phyloP scores from a whole-genome alignment of 2,329 filamentous ascomycete genomes.

The Ceratocystis ficicola region DNA sequence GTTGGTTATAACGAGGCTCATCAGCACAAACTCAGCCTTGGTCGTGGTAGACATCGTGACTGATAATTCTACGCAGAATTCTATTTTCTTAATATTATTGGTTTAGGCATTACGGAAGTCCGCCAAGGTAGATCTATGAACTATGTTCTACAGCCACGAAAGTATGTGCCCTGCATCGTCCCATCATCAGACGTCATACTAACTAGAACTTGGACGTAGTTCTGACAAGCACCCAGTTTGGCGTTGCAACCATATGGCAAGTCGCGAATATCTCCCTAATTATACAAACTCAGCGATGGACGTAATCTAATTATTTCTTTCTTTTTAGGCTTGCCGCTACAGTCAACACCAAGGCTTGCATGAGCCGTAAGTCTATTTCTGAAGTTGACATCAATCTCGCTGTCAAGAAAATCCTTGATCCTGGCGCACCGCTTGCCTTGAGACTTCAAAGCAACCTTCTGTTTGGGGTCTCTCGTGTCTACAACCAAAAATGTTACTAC shows the following conservation, averaged over 20 bases:
- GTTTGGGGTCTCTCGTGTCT: constrained; percentile 75
- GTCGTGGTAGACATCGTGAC: neutral
- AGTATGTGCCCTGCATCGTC: constrained; percentile 43
- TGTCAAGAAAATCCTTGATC: constrained; percentile 76
- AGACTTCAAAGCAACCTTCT: constrained; percentile 82
- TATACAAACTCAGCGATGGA: neutral
- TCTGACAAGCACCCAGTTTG: constrained; percentile 74
- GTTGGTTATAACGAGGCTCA: neutral
- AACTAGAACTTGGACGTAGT: constrained; percentile 37
- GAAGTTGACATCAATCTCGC: constrained; percentile 78
- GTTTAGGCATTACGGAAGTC: neutral
- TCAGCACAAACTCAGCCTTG: neutral
- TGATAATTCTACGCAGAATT: neutral
- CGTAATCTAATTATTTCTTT: constrained; percentile 18
- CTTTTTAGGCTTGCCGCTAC: constrained; percentile 73
- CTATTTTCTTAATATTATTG: neutral
- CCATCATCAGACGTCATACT: constrained; percentile 22
- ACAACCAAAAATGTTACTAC: constrained; percentile 75
- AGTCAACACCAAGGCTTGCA: constrained; percentile 59
- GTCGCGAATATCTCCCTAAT: constrained; percentile 25
- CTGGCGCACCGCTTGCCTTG: constrained; percentile 71
- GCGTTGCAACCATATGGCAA: constrained; percentile 89
- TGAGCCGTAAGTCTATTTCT: constrained; percentile 77
- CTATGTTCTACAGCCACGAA: constrained; percentile 94
- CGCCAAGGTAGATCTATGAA: constrained; percentile 19